Evolutionary conservation across 805 yeast genomes (phyloP), one percentile per base, ranked within the genome.

Genomic region (Candida sanyiensis): DNA sequence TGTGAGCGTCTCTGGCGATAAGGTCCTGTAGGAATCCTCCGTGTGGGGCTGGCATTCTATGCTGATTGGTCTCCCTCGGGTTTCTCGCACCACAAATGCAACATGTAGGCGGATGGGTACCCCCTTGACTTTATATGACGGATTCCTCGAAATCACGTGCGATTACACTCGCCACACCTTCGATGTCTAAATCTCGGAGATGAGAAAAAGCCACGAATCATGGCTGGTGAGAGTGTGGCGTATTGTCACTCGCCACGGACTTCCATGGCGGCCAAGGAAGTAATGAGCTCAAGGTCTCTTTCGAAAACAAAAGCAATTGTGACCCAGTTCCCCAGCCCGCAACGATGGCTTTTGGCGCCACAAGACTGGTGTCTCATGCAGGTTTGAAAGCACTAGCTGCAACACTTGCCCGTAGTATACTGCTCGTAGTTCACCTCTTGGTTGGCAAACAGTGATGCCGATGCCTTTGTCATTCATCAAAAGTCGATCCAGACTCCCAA

Each of bases 21-120:
- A 89, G 72, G 61, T 89, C 97, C 63, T 89, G 81, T 49, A 89
- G 75, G 39, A 69, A 69, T 53, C 96, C 96, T 58, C 97, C 97
- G 74, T 90, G 97, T 42, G 97, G 96, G 53, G 77, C 64, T 43
- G 82, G 80, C 85, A 80, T 80, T 20, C 13, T 38, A 25, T 12
- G 13, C 27, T 3, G 13, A 12, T 31, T 18, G 19, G 25, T 8
- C 8, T 11, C 25, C 8, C 25, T 22, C 25, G 25, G 25, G 10
- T 22, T 22, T 22, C n/a, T n/a, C n/a, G n/a, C n/a, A n/a, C n/a
- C n/a, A n/a, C n/a, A n/a, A n/a, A n/a, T n/a, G n/a, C n/a, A n/a
- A n/a, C n/a, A n/a, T n/a, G n/a, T n/a, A n/a, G n/a, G n/a, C n/a
- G 25, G 25, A 11, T 8, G 25, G 10, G 11, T 8, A 8, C 25